Evolutionary conservation across 208 protist species (phyloP).

Genomic region (Angomonas deanei): DNA sequence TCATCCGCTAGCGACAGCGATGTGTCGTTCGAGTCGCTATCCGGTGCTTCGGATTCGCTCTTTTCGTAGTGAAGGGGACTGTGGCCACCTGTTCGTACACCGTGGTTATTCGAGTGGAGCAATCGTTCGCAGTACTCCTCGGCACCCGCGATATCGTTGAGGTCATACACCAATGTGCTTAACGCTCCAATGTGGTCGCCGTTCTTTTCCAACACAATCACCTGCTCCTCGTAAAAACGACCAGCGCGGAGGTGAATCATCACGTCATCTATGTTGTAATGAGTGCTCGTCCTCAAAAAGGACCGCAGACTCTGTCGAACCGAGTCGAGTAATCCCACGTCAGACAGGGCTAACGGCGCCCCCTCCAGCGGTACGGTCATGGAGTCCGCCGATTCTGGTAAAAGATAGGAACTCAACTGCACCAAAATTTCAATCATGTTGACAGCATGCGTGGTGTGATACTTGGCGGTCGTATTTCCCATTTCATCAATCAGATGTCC

Average conservation of each 20-base stretch:
- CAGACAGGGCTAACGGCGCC: background rate
- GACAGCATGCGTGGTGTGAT: conserved; percentile 12
- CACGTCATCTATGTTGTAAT: conserved; percentile 27
- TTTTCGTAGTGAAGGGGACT: background rate
- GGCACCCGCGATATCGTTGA: conserved; percentile 30
- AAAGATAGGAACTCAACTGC: conserved; percentile 9
- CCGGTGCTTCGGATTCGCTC: no score
- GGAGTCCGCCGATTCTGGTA: no score
- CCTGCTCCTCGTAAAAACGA: conserved; percentile 36
- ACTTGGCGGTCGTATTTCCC: background rate
- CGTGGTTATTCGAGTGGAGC: background rate
- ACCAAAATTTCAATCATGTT: background rate
- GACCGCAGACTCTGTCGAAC: conserved; percentile 25
- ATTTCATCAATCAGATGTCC: background rate
- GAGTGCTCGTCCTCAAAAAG: conserved; percentile 22
- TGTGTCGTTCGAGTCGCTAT: background rate
- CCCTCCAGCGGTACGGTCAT: background rate
- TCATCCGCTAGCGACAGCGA: background rate
- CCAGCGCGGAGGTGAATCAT: conserved; percentile 21
- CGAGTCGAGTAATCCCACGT: conserved; percentile 34
- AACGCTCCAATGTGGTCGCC: conserved; percentile 46
- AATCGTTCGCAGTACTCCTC: conserved; percentile 40
- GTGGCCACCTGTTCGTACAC: background rate
- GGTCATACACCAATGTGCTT: conserved; percentile 30
- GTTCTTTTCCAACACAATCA: conserved; percentile 19